Percentiles rank a stretch among this genome's conserved stretches.
Evolutionary conservation across 2,329 filamentous ascomycete species (phyloP).

Genomic region (Ophiocordyceps camponoti-floridani): DNA sequence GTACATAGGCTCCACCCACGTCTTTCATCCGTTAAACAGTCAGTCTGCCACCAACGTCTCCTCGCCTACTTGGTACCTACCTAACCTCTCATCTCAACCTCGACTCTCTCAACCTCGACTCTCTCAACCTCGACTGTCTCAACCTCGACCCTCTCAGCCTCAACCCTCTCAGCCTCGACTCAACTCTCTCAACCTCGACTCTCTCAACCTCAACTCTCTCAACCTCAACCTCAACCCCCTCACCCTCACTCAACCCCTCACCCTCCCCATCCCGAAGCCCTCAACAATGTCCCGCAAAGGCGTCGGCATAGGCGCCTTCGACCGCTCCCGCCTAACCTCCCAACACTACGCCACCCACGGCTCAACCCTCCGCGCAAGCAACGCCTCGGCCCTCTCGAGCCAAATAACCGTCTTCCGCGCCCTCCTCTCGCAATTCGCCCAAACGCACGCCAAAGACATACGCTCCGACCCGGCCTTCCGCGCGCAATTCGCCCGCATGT

Average conservation of each 20-base stretch:
- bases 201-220: neutral
- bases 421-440: constrained; percentile 82
- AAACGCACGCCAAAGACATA: constrained; percentile 90
- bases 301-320: constrained; percentile 80
- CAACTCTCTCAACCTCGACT: no score
- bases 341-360: constrained; percentile 87
- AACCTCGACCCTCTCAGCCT: neutral
- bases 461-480: constrained; percentile 89
- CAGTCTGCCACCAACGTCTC: no score
- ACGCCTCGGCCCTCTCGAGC: constrained; percentile 72
- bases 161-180: neutral
- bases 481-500: constrained; percentile 97
- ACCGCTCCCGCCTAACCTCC: constrained; percentile 65
- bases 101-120: neutral
- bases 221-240: neutral
- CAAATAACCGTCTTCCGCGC: constrained; percentile 95
- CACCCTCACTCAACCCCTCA: neutral
- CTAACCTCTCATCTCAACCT: neutral
- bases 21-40: neutral
- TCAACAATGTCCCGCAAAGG: constrained; percentile 52
- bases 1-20: neutral
- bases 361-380: constrained; percentile 64
- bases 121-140: no score
- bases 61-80: neutral
- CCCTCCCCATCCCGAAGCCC: neutral